phyloP scores from a whole-genome alignment of 192 early-diverging fungal genomes.

The Backusella sp. region DNA sequence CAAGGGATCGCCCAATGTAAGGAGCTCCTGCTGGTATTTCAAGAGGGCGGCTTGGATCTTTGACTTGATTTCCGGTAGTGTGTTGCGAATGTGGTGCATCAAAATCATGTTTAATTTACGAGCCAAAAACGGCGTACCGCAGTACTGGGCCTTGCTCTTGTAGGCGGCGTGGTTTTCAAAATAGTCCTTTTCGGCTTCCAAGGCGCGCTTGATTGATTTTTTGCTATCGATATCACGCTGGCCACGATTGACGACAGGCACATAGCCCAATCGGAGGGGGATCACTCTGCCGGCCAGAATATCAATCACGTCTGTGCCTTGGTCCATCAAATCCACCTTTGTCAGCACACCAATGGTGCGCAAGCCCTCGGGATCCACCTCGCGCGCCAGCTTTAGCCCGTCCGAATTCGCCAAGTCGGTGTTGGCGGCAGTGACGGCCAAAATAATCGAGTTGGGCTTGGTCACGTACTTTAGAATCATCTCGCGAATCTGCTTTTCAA shows the following conservation, averaged over 20 bases:
- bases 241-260: slow-evolving; percentile 99
- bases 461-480: slow-evolving; percentile 98
- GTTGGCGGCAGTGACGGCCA: slow-evolving; percentile 98
- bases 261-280: slow-evolving; percentile 95
- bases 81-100: slow-evolving; percentile 99
- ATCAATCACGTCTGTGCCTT: slow-evolving; percentile 99
- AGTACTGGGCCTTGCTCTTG: slow-evolving; percentile 96
- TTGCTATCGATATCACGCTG: slow-evolving; percentile 96
- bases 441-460: slow-evolving; percentile 98
- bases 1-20: slow-evolving; percentile 88
- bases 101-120: slow-evolving; percentile 97
- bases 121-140: slow-evolving; percentile 97
- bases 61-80: slow-evolving; percentile 98
- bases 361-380: slow-evolving; percentile 96
- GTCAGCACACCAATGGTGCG: slow-evolving; percentile 99
- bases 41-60: slow-evolving; percentile 85
- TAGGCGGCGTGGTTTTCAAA: slow-evolving; percentile 98
- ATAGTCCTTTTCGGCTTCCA: slow-evolving; percentile 89
- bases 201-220: slow-evolving; percentile 85
- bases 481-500: slow-evolving; percentile 97
- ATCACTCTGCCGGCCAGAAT: slow-evolving; percentile 97
- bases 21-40: slow-evolving; percentile 87
- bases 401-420: slow-evolving; percentile 99
- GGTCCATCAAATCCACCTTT: slow-evolving; percentile 99
- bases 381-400: slow-evolving; percentile 95